phyloP scores from a whole-genome alignment of 1,139 yeast genomes.

The Pichia sp. region DNA sequence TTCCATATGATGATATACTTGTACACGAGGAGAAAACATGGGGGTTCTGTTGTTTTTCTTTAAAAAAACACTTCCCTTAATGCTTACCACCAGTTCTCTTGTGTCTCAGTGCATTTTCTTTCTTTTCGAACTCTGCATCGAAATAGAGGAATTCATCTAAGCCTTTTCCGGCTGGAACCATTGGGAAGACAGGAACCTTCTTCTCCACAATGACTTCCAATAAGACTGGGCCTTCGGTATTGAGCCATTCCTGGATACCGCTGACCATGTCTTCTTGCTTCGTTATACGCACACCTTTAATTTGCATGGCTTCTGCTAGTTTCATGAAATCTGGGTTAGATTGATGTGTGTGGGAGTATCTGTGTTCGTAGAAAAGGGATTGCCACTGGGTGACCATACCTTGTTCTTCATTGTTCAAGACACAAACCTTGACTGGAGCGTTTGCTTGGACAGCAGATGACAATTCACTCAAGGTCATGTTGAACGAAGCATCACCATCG shows the following conservation, averaged over 20 bases:
- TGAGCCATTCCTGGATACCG: slow-evolving; percentile 70
- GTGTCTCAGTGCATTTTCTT: slow-evolving; percentile 61
- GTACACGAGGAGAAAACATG: not conserved
- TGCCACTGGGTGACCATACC: slow-evolving; percentile 99
- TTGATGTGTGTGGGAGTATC: slow-evolving; percentile 96
- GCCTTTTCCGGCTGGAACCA: slow-evolving; percentile 97
- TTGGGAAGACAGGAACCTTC: slow-evolving; percentile 96
- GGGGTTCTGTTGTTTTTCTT: not conserved
- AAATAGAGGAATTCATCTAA: slow-evolving; percentile 86
- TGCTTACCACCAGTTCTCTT: slow-evolving; percentile 57
- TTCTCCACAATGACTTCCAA: slow-evolving; percentile 88
- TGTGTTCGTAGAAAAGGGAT: slow-evolving; percentile 90
- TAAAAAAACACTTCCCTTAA: slow-evolving; percentile 22
- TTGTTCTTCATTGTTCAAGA: slow-evolving; percentile 95
- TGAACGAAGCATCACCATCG: slow-evolving; percentile 97
- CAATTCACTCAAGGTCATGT: slow-evolving; percentile 92
- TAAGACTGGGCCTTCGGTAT: slow-evolving; percentile 75
- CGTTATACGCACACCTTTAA: slow-evolving; percentile 71
- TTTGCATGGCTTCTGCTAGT: slow-evolving; percentile 90
- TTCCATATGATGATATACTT: not conserved
- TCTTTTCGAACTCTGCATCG: slow-evolving; percentile 74
- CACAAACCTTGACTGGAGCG: slow-evolving; percentile 83
- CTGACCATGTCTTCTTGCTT: slow-evolving; percentile 60
- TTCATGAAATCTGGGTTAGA: slow-evolving; percentile 88
- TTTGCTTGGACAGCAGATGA: slow-evolving; percentile 91